A percentile compares a stretch with the other conserved stretches of the same genome.
Evolutionary conservation across 352 stramenopile species (phyloP).

Genomic region (Blastocystis sp.): DNA sequence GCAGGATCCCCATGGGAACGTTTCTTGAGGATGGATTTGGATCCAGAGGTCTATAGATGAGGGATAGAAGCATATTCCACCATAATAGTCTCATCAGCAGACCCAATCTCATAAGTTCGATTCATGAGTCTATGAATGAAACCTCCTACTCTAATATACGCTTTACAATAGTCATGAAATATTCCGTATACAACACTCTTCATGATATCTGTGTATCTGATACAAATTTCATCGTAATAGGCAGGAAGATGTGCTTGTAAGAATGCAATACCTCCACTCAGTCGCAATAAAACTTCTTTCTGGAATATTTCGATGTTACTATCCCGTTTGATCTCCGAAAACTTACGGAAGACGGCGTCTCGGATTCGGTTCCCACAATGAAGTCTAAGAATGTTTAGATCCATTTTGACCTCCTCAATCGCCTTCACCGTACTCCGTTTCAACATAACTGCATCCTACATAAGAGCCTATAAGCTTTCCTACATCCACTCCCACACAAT

Average conservation of each 20-base stretch:
- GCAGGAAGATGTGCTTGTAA: neutral
- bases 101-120: neutral
- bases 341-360: constrained; percentile 20
- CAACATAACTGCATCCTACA: neutral
- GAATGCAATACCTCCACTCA: neutral
- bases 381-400: constrained; percentile 27
- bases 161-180: neutral
- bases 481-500: constrained; percentile 41
- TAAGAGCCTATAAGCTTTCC: neutral
- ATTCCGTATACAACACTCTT: neutral
- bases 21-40: neutral
- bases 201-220: constrained; percentile 1
- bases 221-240: constrained; percentile 3
- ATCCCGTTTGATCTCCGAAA: neutral
- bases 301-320: constrained; percentile 56
- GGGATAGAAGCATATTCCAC: neutral
- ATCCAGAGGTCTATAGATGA: neutral
- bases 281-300: constrained; percentile 34
- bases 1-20: neutral
- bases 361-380: constrained; percentile 45
- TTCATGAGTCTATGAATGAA: neutral
- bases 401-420: constrained; percentile 12
- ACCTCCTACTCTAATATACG: neutral
- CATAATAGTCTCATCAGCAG: neutral
- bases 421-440: constrained; percentile 12